phyloP scores from a whole-genome alignment of 345 rosid species.

The Gossypium arboreum region DNA sequence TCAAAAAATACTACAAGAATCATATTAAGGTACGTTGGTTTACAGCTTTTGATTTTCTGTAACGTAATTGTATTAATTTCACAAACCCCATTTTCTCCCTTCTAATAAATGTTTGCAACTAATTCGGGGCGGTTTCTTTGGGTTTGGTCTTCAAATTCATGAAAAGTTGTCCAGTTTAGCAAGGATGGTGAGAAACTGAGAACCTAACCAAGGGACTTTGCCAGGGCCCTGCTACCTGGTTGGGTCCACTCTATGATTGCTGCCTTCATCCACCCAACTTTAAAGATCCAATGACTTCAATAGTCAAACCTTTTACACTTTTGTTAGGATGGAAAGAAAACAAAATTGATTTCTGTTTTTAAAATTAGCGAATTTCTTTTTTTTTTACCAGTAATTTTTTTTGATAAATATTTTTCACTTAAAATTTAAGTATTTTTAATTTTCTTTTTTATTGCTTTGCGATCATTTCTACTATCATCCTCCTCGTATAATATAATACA shows the following conservation, averaged over 20 bases:
- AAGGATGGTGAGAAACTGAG: not conserved
- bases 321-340: not conserved
- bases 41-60: constrained; percentile 5
- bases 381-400: too few species aligned
- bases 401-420: too few species aligned
- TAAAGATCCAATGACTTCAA: not conserved
- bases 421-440: too few species aligned
- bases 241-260: constrained; percentile 5
- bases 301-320: not conserved
- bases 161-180: not conserved
- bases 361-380: too few species aligned
- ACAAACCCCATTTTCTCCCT: not conserved
- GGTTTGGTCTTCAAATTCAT: not conserved
- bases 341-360: not conserved
- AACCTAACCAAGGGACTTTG: constrained; percentile 5
- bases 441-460: too few species aligned
- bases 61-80: not conserved
- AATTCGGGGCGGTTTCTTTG: not conserved
- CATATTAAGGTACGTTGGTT: constrained; percentile 50
- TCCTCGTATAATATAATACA: too few species aligned
- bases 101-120: constrained; percentile 5
- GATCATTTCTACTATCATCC: rapidly evolving
- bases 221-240: not conserved
- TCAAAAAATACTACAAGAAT: constrained; percentile 54
- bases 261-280: not conserved